Evolutionary conservation across 2,329 filamentous ascomycete species (phyloP), one percentile per base, ranked within the genome.

Genomic region (Scorias spongiosa): DNA sequence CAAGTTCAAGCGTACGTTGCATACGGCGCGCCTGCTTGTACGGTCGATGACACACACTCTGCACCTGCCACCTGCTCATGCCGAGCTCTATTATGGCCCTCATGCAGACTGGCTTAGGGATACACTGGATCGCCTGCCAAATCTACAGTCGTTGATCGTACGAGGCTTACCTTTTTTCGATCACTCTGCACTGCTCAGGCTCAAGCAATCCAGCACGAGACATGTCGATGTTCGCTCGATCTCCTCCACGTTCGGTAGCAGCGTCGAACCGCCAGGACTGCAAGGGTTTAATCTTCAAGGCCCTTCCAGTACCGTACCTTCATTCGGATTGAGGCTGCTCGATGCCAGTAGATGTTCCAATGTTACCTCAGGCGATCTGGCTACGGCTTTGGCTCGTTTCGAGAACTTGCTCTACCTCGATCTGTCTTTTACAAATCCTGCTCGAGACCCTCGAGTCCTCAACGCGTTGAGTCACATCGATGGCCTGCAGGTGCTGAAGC

Each of bases 111-210:
- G 76, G 76, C 59, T 80, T 32, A 64, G 70, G 41, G 74, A 78
- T 46, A 65, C 78, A 4, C 63, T 79, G 17, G 72, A 76, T 43
- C 67, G 65, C 43, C 61, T 80, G 15, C 76, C 76, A 2, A 68
- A 69, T 42, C 60, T 80, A 12, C 76, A 79, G 50, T 75, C 71
- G 1, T 59, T 80, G 41, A 67, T 78, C 46, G 74, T 79, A 10
- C 69, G 73, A 12, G 68, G 67, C 28, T 57, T 79, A 40, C 73
- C 75, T 0, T 78, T 78, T 54, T 78, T 80, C 52, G 76, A 80
- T 45, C 74, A 80, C 54, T 68, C 69, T 47, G 66, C 73, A 14
- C 65, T 79, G 43, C 60, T 68, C 45, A 70, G 68, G 2, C 53
- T 78, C 44, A 67, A 62, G 42, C 32, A 36, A 36, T 15, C 32